phyloP scores from a whole-genome alignment of 306 rosid species.

The Senna tora region DNA sequence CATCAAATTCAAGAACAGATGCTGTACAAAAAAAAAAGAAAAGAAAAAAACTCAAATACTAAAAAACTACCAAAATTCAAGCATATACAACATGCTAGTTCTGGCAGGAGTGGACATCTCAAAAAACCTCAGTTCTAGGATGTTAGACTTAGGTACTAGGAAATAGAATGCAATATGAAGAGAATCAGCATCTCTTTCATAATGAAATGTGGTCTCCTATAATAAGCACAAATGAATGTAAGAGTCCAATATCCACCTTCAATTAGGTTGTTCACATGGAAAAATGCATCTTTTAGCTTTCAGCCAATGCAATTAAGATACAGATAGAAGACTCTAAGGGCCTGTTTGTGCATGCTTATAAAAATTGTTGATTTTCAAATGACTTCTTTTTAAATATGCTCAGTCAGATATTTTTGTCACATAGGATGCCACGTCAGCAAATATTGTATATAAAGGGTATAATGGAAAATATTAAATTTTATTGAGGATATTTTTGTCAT shows the following conservation, averaged over 20 bases:
- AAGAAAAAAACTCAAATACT: conserved; percentile 37
- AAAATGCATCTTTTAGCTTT: conserved; percentile 8
- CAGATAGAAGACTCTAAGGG: neutral
- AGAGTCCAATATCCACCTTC: conserved; percentile 8
- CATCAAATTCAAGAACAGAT: conserved; percentile 74
- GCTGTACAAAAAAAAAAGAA: conserved; percentile 45
- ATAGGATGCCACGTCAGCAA: too few species aligned
- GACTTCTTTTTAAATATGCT: too few species aligned
- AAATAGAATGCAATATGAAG: conserved; percentile 7
- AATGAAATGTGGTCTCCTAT: neutral
- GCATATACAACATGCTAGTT: neutral
- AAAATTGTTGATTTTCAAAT: too few species aligned
- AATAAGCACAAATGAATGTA: conserved; percentile 13
- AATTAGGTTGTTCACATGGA: neutral
- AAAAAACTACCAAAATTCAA: conserved; percentile 25
- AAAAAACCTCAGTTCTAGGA: neutral
- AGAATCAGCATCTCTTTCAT: neutral
- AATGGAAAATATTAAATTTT: too few species aligned
- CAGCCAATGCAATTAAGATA: neutral
- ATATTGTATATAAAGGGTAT: too few species aligned
- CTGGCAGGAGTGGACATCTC: conserved; percentile 5
- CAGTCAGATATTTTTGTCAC: too few species aligned
- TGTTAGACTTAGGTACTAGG: conserved; percentile 6
- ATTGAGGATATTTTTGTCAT: too few species aligned
- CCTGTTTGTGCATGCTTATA: too few species aligned